phyloP scores from a whole-genome alignment of 768 basidiomycete genomes.

The Auricularia sp. region DNA sequence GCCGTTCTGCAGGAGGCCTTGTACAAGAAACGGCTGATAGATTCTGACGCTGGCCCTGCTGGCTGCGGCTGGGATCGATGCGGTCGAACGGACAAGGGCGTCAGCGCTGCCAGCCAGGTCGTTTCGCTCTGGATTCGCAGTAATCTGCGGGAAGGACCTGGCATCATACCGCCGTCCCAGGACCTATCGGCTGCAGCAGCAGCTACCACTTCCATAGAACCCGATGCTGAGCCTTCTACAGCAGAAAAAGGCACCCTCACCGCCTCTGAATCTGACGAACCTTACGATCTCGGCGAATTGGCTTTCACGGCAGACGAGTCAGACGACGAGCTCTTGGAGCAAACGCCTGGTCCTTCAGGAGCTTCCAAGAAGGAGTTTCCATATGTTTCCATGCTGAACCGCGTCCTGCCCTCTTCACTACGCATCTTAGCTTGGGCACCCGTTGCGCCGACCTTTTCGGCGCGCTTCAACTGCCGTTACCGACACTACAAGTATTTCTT shows the following conservation, averaged over 20 bases:
- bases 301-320: slow-evolving; percentile 13
- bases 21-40: slow-evolving; percentile 65
- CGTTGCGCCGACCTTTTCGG: slow-evolving; percentile 66
- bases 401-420: slow-evolving; percentile 79
- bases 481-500: slow-evolving; percentile 99
- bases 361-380: slow-evolving; percentile 43
- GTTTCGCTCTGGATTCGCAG: slow-evolving; percentile 86
- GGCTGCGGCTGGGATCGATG: slow-evolving; percentile 88
- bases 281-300: slow-evolving; percentile 7
- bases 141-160: slow-evolving; percentile 26
- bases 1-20: slow-evolving; percentile 74
- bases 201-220: not conserved
- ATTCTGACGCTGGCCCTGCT: slow-evolving; percentile 60
- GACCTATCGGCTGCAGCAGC: not conserved
- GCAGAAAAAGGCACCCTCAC: slow-evolving; percentile 16
- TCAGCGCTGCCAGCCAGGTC: slow-evolving; percentile 90
- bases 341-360: slow-evolving; percentile 14
- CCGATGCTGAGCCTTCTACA: slow-evolving; percentile 13
- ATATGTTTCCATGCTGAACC: slow-evolving; percentile 75
- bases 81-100: slow-evolving; percentile 90
- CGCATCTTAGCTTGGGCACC: slow-evolving; percentile 93
- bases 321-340: slow-evolving; percentile 12
- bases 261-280: not conserved
- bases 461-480: slow-evolving; percentile 75
- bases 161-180: not conserved